Evolutionary conservation across 2,329 filamentous ascomycete genomes (phyloP).

Genomic region (Penicillium sp.): DNA sequence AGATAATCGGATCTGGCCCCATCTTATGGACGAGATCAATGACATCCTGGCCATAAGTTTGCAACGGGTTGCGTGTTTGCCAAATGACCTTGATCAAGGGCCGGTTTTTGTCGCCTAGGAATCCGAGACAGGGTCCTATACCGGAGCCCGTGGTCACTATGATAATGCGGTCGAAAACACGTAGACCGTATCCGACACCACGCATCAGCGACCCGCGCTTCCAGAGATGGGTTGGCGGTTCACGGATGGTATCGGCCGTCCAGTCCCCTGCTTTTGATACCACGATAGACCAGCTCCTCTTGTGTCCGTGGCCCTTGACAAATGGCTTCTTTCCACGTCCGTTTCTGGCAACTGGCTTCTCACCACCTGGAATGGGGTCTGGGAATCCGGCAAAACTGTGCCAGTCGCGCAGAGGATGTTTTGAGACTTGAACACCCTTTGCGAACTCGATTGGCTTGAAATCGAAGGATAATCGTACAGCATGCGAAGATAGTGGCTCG

Average conservation of each 20-base stretch:
- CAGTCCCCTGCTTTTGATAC: conserved; percentile 74
- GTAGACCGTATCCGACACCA: conserved; percentile 66
- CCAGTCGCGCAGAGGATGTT: conserved; percentile 67
- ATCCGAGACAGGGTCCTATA: conserved; percentile 66
- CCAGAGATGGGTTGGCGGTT: conserved; percentile 63
- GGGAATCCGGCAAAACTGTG: conserved; percentile 75
- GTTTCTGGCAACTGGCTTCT: not conserved
- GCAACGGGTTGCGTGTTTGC: conserved; percentile 61
- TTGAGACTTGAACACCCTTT: conserved; percentile 60
- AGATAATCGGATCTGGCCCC: conserved; percentile 64
- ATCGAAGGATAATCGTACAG: conserved; percentile 67
- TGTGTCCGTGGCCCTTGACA: conserved; percentile 6
- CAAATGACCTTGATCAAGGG: conserved; percentile 63
- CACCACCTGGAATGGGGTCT: conserved; percentile 41
- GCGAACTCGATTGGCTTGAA: conserved; percentile 60
- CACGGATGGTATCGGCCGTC: conserved; percentile 63
- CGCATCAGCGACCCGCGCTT: conserved; percentile 67
- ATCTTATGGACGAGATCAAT: conserved; percentile 57
- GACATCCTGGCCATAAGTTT: conserved; percentile 62
- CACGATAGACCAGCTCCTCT: conserved; percentile 37
- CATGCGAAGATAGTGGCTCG: conserved; percentile 69
- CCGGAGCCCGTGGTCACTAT: conserved; percentile 71
- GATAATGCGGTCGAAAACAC: conserved; percentile 64
- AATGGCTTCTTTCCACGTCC: not conserved
- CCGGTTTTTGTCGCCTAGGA: conserved; percentile 51